Evolutionary conservation across 495 filamentous ascomycete genomes (phyloP).

Genomic region (Aspergillus baeticus): DNA sequence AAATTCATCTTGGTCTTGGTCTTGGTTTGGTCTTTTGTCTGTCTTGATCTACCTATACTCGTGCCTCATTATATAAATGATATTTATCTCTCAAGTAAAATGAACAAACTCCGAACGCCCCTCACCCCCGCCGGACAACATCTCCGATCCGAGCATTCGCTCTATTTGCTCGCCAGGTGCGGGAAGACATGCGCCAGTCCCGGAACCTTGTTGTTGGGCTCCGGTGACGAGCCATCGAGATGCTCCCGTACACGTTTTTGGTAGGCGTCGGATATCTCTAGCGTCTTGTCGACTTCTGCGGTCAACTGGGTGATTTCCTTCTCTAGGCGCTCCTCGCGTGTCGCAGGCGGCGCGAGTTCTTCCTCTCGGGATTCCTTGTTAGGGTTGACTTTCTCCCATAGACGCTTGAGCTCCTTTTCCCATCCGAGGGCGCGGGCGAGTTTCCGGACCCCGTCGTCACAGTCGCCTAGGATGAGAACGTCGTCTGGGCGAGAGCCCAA

Average conservation of each 20-base stretch:
- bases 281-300: slow-evolving; percentile 49
- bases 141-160: not conserved
- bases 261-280: slow-evolving; percentile 49
- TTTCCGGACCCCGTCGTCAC: slow-evolving; percentile 79
- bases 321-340: slow-evolving; percentile 55
- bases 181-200: slow-evolving; percentile 46
- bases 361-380: slow-evolving; percentile 31
- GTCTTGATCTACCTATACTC: slow-evolving; percentile 1
- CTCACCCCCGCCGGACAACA: not conserved
- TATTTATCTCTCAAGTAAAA: not conserved
- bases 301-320: slow-evolving; percentile 55
- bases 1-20: too few relatives aligned
- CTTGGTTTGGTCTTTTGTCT: not conserved
- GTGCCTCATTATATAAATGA: slow-evolving; percentile 2
- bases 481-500: slow-evolving; percentile 76
- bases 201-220: slow-evolving; percentile 4
- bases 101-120: not conserved
- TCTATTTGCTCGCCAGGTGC: slow-evolving; percentile 31
- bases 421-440: slow-evolving; percentile 83
- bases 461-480: slow-evolving; percentile 71
- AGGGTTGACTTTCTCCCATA: slow-evolving; percentile 60
- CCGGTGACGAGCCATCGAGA: slow-evolving; percentile 22
- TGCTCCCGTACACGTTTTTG: slow-evolving; percentile 38
- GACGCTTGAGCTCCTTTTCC: slow-evolving; percentile 75
- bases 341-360: slow-evolving; percentile 31